Evolutionary conservation across 352 stramenopile genomes (phyloP).

Genomic region (Lagenidium giganteum): DNA sequence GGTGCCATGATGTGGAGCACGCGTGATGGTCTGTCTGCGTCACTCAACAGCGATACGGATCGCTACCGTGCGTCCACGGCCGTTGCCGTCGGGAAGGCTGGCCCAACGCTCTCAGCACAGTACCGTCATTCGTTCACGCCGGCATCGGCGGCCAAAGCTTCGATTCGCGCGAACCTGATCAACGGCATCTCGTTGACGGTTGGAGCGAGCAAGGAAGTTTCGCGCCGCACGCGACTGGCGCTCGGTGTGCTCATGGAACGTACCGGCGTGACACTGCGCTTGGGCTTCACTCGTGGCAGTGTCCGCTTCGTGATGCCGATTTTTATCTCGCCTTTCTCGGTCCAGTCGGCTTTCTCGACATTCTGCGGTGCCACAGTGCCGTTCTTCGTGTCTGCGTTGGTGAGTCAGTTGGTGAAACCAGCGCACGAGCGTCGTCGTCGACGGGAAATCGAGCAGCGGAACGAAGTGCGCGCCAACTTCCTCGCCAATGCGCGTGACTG

Average conservation of each 20-base stretch:
- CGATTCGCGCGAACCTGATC: conserved; percentile 41
- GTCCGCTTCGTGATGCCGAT: conserved; percentile 82
- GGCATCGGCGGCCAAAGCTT: conserved; percentile 42
- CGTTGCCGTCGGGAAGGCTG: conserved; percentile 36
- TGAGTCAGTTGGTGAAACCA: conserved; percentile 64
- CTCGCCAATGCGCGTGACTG: conserved; percentile 39
- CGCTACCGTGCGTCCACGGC: conserved; percentile 31
- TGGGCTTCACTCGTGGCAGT: conserved; percentile 72
- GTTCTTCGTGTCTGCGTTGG: conserved; percentile 56
- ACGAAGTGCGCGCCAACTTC: conserved; percentile 49
- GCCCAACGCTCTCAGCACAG: conserved; percentile 57
- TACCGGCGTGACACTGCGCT: conserved; percentile 50
- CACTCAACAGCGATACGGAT: conserved; percentile 41
- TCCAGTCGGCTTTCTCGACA: conserved; percentile 59
- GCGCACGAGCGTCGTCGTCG: conserved; percentile 55
- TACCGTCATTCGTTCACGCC: conserved; percentile 32
- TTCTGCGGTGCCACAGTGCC: conserved; percentile 71
- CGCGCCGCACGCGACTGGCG: conserved; percentile 45
- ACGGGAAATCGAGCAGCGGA: conserved; percentile 34
- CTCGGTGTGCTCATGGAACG: conserved; percentile 53
- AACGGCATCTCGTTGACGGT: conserved; percentile 41
- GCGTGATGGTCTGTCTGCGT: conserved; percentile 66
- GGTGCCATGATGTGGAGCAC: conserved; percentile 82
- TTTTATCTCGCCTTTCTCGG: conserved; percentile 71
- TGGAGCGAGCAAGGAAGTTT: conserved; percentile 52